Percentiles rank a stretch among this genome's conserved stretches.
phyloP scores from a whole-genome alignment of 176 grass and related monocot genomes.

The Zea luxurians region DNA sequence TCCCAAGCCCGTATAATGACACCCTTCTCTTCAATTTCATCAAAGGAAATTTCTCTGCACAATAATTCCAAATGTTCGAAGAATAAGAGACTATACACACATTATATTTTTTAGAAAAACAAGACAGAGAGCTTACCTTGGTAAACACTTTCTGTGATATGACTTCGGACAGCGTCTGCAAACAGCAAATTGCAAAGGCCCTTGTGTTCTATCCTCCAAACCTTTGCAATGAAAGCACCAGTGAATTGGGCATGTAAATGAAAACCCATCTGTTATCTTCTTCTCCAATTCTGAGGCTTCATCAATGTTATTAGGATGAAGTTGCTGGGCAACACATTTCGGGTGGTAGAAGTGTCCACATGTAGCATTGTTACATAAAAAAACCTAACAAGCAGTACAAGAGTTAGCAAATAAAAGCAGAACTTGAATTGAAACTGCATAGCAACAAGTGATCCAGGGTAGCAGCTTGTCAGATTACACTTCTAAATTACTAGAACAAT shows the following conservation, averaged over 20 bases:
- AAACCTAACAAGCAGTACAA: slow-evolving; percentile 58
- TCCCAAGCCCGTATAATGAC: slow-evolving; percentile 60
- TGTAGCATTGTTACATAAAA: slow-evolving; percentile 90
- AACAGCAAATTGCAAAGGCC: slow-evolving; percentile 72
- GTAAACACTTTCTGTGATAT: slow-evolving; percentile 92
- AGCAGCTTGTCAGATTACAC: too few relatives aligned
- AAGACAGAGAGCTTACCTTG: slow-evolving; percentile 53
- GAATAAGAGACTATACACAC: slow-evolving; percentile 22
- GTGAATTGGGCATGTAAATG: slow-evolving; percentile 86
- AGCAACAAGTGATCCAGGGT: background rate
- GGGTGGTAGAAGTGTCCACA: slow-evolving; percentile 97
- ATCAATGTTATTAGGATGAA: slow-evolving; percentile 49
- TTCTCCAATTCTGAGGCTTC: slow-evolving; percentile 57
- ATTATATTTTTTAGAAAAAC: background rate
- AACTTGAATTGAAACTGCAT: slow-evolving; percentile 5
- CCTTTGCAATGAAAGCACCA: slow-evolving; percentile 71
- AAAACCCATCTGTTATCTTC: slow-evolving; percentile 58
- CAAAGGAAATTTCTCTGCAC: slow-evolving; percentile 57
- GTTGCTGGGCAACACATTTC: slow-evolving; percentile 67
- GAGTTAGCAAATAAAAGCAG: slow-evolving; percentile 32
- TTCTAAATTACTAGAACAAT: too few relatives aligned
- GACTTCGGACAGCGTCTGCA: slow-evolving; percentile 91
- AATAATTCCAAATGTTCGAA: slow-evolving; percentile 20
- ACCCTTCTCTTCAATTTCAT: slow-evolving; percentile 49
- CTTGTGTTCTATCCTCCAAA: slow-evolving; percentile 65